Conservation (phyloP, 768 basidiomycete species). For the Mycena filopes region DNA sequence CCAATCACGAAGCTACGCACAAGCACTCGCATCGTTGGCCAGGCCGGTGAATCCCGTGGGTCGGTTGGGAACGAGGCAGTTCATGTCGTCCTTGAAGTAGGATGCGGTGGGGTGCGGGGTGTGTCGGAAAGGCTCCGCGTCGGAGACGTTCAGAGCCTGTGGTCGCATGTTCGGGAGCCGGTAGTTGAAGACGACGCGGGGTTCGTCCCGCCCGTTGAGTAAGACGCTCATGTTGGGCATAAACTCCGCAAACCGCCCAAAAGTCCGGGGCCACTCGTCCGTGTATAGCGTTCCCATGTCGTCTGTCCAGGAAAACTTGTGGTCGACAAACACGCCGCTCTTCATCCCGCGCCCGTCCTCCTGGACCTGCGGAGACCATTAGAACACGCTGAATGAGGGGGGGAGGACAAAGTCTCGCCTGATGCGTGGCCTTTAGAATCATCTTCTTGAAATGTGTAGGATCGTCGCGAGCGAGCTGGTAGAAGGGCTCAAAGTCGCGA, state of each 20-base stretch:
- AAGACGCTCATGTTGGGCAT: slow-evolving; percentile 20
- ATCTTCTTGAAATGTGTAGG: slow-evolving; percentile 30
- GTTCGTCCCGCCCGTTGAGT: slow-evolving; percentile 23
- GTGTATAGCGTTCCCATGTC: slow-evolving; percentile 29
- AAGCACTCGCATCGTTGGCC: slow-evolving; percentile 21
- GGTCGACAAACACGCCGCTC: slow-evolving; percentile 18
- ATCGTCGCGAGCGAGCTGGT: slow-evolving; percentile 32
- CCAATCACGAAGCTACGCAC: slow-evolving; percentile 14
- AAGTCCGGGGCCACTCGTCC: slow-evolving; percentile 28
- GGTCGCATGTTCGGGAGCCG: not conserved
- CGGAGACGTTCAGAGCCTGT: not conserved
- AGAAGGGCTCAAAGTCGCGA: slow-evolving; percentile 35
- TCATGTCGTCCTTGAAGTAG: slow-evolving; percentile 17
- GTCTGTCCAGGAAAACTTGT: slow-evolving; percentile 24
- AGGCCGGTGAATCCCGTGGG: slow-evolving; percentile 11
- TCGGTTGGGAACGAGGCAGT: slow-evolving; percentile 6
- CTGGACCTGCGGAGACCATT: slow-evolving; percentile 4
- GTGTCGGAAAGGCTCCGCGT: slow-evolving; percentile 10
- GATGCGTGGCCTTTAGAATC: slow-evolving; percentile 14
- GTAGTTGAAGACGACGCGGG: slow-evolving; percentile 23
- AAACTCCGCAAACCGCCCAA: slow-evolving; percentile 7
- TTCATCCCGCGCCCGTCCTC: slow-evolving; percentile 23
- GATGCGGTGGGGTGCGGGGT: slow-evolving; percentile 14
- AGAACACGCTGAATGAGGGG: not conserved
- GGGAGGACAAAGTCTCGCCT: not conserved